Percentiles rank a stretch among this genome's conserved stretches.
Conservation (phyloP, 2,329 filamentous ascomycete genomes). For the Claviceps quebecensis region DNA sequence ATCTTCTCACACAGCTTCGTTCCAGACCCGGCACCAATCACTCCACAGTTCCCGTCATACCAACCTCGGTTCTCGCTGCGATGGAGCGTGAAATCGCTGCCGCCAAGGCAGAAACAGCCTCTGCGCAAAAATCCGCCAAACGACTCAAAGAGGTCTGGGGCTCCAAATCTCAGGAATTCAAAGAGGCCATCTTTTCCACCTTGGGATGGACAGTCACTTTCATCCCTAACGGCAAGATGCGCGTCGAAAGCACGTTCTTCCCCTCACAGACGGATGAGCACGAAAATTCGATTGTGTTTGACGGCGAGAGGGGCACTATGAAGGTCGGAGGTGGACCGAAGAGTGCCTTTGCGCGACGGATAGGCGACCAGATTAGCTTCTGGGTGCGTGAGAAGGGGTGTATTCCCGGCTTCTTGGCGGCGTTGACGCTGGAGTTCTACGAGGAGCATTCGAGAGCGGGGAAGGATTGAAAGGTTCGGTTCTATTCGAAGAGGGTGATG, state of each 20-base stretch:
- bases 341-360: conserved; percentile 73
- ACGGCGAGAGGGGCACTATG: conserved; percentile 92
- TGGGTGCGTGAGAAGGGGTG: conserved; percentile 92
- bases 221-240: conserved; percentile 91
- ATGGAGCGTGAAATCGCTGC: conserved; percentile 63
- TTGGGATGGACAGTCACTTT: conserved; percentile 93
- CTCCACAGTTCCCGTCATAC: conserved; percentile 49
- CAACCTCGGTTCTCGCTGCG: conserved; percentile 60
- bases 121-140: conserved; percentile 67
- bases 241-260: conserved; percentile 75
- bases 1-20: conserved; percentile 61
- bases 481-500: not conserved
- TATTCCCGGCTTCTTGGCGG: conserved; percentile 85
- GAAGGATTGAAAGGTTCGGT: not conserved
- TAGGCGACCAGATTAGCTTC: conserved; percentile 77
- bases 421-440: conserved; percentile 84
- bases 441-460: conserved; percentile 40
- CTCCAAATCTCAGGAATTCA: conserved; percentile 84
- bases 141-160: conserved; percentile 89
- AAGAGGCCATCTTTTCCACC: conserved; percentile 82
- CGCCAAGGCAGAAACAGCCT: conserved; percentile 51
- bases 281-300: conserved; percentile 67
- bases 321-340: conserved; percentile 86
- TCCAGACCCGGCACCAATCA: conserved; percentile 24
- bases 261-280: conserved; percentile 55